phyloP scores from a whole-genome alignment of 2,329 filamentous ascomycete species.

The Bimuria novae-zelandiae region DNA sequence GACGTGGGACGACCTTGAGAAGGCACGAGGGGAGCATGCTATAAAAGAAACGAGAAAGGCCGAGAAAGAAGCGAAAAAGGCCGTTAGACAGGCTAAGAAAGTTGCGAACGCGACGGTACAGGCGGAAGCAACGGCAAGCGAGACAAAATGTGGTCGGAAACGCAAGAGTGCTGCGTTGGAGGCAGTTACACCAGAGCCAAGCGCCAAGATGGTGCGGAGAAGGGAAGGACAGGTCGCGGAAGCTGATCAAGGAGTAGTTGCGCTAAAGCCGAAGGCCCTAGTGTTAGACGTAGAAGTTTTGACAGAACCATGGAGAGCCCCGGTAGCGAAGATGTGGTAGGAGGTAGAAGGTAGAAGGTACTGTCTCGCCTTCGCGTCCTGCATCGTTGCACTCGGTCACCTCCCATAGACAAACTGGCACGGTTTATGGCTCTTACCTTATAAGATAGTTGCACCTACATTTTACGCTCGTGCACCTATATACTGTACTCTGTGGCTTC shows the following conservation, averaged over 20 bases:
- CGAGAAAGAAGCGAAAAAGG: conserved; percentile 4
- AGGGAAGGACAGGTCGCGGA: not conserved
- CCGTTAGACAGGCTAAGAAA: not conserved
- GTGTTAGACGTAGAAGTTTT: not conserved
- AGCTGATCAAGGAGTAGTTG: not conserved
- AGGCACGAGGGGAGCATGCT: conserved; percentile 20
- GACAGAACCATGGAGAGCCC: not conserved
- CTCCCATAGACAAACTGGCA: not conserved
- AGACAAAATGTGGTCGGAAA: not conserved
- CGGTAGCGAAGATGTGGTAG: not conserved
- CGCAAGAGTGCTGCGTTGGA: not conserved
- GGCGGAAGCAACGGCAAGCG: not conserved
- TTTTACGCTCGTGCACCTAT: not conserved
- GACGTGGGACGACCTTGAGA: conserved; percentile 27
- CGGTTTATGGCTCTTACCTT: not conserved
- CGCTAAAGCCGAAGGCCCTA: not conserved
- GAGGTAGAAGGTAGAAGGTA: not conserved
- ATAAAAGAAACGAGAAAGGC: conserved; percentile 4
- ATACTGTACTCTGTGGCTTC: not conserved
- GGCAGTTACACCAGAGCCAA: not conserved
- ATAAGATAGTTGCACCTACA: not conserved
- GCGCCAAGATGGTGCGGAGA: not conserved
- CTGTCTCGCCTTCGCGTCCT: no score
- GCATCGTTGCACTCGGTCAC: no score
- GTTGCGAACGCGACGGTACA: not conserved